A percentile compares a stretch with the other conserved stretches of the same genome.
Conservation (phyloP, 2,329 filamentous ascomycete species). For the Lasiodiplodia hormozganensis region DNA sequence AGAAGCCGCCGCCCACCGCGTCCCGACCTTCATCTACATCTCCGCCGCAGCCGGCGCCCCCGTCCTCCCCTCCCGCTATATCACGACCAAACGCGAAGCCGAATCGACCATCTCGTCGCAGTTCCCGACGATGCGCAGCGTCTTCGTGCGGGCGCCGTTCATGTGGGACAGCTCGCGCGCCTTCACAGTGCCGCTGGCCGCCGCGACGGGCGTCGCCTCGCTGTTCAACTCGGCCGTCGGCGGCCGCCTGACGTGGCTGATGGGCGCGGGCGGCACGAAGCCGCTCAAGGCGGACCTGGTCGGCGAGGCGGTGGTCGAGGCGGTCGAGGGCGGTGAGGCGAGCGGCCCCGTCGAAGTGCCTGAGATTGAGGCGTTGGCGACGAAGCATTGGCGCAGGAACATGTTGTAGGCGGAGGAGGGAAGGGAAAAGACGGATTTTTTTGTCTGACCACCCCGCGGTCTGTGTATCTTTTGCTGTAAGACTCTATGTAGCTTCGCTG, state of each 20-base stretch:
- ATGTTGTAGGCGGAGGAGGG: conserved; percentile 69
- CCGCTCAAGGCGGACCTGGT: conserved; percentile 87
- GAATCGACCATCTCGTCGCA: conserved; percentile 75
- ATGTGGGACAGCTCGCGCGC: conserved; percentile 85
- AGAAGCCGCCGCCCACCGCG: conserved; percentile 71
- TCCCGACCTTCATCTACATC: conserved; percentile 81
- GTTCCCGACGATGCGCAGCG: conserved; percentile 76
- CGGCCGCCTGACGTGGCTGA: conserved; percentile 74
- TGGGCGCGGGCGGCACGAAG: conserved; percentile 85
- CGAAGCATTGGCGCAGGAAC: conserved; percentile 82
- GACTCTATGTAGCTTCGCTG: too few species aligned
- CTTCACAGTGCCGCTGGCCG: conserved; percentile 85
- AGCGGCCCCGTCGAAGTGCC: conserved; percentile 79
- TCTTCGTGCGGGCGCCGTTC: conserved; percentile 87
- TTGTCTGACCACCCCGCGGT: too few species aligned
- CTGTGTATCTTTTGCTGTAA: too few species aligned
- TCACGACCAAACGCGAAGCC: conserved; percentile 89
- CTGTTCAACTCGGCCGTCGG: conserved; percentile 80
- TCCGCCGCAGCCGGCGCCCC: conserved; percentile 88
- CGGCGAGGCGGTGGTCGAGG: conserved; percentile 88
- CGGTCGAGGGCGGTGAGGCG: conserved; percentile 74
- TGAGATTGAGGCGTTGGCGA: conserved; percentile 81
- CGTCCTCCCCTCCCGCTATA: conserved; percentile 82
- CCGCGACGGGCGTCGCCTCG: conserved; percentile 74
- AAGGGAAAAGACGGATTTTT: too few species aligned